Conservation (phyloP, 148 eudicot species). For the Camellia lanceoleosa region DNA sequence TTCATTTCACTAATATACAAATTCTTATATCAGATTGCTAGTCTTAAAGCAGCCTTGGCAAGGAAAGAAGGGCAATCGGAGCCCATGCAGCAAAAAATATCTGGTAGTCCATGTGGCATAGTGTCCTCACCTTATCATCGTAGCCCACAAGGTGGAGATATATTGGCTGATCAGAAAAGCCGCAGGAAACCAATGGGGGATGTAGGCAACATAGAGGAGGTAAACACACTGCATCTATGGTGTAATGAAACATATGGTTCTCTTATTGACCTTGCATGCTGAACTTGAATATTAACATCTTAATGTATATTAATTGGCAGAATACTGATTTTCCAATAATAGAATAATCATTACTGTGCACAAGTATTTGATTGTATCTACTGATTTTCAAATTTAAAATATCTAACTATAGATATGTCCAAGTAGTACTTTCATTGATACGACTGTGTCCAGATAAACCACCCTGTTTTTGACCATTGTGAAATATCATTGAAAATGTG, state of each 20-base stretch:
- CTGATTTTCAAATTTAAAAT: neutral
- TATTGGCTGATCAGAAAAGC: conserved; percentile 31
- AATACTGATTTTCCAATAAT: neutral
- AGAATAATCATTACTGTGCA: neutral
- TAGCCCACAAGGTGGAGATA: conserved; percentile 33
- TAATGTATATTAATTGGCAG: too few relatives aligned
- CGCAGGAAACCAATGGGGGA: conserved; percentile 71
- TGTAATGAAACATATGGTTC: too few relatives aligned
- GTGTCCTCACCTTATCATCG: conserved; percentile 44
- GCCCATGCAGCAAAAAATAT: conserved; percentile 35
- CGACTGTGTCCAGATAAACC: neutral
- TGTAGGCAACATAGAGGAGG: conserved; percentile 88
- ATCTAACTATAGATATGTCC: neutral
- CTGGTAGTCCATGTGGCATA: conserved; percentile 48
- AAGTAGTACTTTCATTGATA: neutral
- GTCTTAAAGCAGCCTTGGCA: conserved; percentile 84
- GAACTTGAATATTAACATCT: conserved; percentile 2
- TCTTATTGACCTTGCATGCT: neutral
- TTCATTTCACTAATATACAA: neutral
- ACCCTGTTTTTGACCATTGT: neutral
- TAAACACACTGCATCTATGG: conserved; percentile 16
- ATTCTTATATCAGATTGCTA: conserved; percentile 58
- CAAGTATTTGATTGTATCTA: neutral
- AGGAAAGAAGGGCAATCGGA: conserved; percentile 60
- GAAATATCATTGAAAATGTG: neutral